Evolutionary conservation across 768 basidiomycete genomes (phyloP).

Genomic region (Pisolithus albus): DNA sequence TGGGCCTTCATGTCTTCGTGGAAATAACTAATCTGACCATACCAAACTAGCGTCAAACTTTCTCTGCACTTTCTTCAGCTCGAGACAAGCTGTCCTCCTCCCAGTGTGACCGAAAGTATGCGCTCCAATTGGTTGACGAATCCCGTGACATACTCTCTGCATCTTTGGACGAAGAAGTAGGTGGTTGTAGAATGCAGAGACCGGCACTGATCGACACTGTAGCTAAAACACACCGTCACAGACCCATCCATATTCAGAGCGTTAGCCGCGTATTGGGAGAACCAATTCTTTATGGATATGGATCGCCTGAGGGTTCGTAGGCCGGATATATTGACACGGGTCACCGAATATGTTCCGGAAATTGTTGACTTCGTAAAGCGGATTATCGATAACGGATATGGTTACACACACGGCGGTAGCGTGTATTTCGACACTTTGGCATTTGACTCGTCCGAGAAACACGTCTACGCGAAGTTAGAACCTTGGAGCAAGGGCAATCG

Average conservation of each 20-base stretch:
- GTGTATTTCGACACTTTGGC: conserved; percentile 86
- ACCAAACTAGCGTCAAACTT: conserved; percentile 38
- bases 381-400: conserved; percentile 80
- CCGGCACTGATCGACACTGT: conserved; percentile 5
- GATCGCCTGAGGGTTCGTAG: conserved; percentile 74
- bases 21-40: conserved; percentile 10
- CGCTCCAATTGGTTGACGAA: conserved; percentile 58
- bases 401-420: conserved; percentile 67
- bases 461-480: conserved; percentile 90
- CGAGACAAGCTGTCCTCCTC: conserved; percentile 36
- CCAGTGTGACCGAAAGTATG: conserved; percentile 35
- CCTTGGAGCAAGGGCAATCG: conserved; percentile 95
- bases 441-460: conserved; percentile 71
- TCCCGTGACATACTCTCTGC: conserved; percentile 72
- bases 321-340: conserved; percentile 88
- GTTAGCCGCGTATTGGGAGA: conserved; percentile 85
- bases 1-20: conserved; percentile 31
- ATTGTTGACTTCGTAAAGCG: conserved; percentile 83
- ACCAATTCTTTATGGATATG: conserved; percentile 90
- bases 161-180: conserved; percentile 69
- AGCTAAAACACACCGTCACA: conserved; percentile 76
- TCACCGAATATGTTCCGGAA: conserved; percentile 96
- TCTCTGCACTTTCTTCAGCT: conserved; percentile 49
- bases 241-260: conserved; percentile 82
- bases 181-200: conserved; percentile 7